Evolutionary conservation across 257 asterid species (phyloP).

Genomic region (Scutellaria baicalensis): DNA sequence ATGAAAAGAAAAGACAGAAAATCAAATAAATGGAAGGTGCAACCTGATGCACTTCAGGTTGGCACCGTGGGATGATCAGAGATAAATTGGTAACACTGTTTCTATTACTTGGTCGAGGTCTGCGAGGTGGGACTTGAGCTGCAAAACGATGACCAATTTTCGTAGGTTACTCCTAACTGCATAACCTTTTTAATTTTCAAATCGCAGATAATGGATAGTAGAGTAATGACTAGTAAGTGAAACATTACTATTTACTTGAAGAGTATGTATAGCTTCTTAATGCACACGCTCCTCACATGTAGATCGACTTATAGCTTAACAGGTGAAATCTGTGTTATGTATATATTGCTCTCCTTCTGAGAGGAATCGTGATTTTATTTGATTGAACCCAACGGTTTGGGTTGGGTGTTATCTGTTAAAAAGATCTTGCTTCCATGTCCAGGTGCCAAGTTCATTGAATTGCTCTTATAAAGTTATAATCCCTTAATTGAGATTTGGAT

Average conservation of each 20-base stretch:
- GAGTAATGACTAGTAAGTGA: neutral
- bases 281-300: neutral
- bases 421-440: too few relatives aligned
- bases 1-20: too few relatives aligned
- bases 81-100: neutral
- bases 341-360: neutral
- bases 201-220: neutral
- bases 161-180: neutral
- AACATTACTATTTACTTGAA: neutral
- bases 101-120: neutral
- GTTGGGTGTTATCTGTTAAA: neutral
- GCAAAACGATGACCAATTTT: neutral
- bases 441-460: too few relatives aligned
- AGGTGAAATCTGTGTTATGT: neutral
- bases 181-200: neutral
- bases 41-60: neutral
- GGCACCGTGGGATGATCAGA: neutral
- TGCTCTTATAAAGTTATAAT: too few relatives aligned
- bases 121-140: neutral
- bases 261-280: neutral
- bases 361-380: neutral
- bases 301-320: neutral
- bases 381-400: neutral
- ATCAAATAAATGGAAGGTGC: neutral
- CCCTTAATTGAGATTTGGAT: too few relatives aligned